Evolutionary conservation across 352 stramenopile species (phyloP).

Genomic region (Phytophthora lateralis): DNA sequence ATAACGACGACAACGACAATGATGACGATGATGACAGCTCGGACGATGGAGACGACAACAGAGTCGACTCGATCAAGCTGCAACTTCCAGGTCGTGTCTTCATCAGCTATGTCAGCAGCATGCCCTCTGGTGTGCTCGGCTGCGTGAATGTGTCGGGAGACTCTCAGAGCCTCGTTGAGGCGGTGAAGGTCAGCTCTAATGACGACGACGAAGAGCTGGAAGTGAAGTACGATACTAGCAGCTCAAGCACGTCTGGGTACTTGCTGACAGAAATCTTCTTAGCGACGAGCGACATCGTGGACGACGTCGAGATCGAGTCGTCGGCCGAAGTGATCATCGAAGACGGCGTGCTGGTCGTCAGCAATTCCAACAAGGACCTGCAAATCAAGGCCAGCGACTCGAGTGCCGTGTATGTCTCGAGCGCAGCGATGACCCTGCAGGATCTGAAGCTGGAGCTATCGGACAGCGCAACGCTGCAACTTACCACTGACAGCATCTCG

Average conservation of each 20-base stretch:
- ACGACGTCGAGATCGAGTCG: constrained; percentile 27
- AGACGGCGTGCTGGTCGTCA: constrained; percentile 27
- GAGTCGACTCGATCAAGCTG: constrained; percentile 34
- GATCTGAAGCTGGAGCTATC: constrained; percentile 32
- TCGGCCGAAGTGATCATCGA: constrained; percentile 30
- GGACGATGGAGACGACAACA: constrained; percentile 29
- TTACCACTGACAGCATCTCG: constrained; percentile 23
- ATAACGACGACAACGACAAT: constrained; percentile 16
- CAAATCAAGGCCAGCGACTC: constrained; percentile 29
- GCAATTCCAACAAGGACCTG: constrained; percentile 25
- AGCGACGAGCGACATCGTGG: constrained; percentile 23
- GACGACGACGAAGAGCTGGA: constrained; percentile 32
- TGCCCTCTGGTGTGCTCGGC: constrained; percentile 26
- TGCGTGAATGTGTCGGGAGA: constrained; percentile 40
- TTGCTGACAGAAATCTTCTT: constrained; percentile 40
- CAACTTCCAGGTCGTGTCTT: constrained; percentile 32
- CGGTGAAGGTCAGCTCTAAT: constrained; percentile 20
- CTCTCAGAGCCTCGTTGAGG: constrained; percentile 22
- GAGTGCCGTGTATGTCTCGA: constrained; percentile 30
- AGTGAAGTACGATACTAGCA: constrained; percentile 27
- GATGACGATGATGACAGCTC: constrained; percentile 23
- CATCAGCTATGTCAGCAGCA: constrained; percentile 27
- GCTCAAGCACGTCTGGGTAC: constrained; percentile 10
- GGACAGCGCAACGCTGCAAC: constrained; percentile 29
- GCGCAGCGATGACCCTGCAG: constrained; percentile 24